Conservation (phyloP, 345 rosid genomes). For the Geranium rotundifolium region DNA sequence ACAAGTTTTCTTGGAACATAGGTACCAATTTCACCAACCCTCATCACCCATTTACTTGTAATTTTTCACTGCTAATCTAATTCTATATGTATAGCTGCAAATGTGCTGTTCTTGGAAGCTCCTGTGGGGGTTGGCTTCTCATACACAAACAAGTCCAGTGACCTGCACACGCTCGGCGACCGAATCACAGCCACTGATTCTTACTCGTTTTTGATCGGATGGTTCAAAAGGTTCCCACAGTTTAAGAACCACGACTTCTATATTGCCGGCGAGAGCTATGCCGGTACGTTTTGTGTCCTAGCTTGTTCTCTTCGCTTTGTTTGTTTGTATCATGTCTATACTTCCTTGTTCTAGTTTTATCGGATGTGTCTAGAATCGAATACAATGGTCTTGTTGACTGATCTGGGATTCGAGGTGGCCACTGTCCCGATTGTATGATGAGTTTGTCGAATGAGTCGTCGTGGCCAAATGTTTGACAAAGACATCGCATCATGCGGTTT, state of each 20-base stretch:
- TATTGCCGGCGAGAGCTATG: conserved; percentile 75
- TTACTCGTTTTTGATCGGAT: conserved; percentile 39
- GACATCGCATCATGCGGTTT: no score
- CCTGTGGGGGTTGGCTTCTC: conserved; percentile 88
- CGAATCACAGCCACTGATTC: conserved; percentile 45
- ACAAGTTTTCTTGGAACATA: conserved; percentile 56
- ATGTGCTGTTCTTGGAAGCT: conserved; percentile 64
- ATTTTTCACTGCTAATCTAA: not conserved
- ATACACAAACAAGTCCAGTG: conserved; percentile 46
- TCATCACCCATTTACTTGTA: no score
- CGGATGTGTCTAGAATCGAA: no score
- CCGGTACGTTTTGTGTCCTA: conserved; percentile 25
- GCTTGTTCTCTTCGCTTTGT: no score
- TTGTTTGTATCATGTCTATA: no score
- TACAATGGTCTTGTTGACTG: no score
- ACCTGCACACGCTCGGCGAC: conserved; percentile 41
- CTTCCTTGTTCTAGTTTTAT: no score
- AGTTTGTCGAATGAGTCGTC: no score
- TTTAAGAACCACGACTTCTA: conserved; percentile 55
- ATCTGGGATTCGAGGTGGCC: no score
- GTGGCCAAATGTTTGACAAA: no score
- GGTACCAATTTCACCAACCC: conserved; percentile 19
- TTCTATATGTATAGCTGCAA: conserved; percentile 37
- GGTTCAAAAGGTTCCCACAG: conserved; percentile 61
- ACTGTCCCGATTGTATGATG: no score